These are phyloP conservation scores for Camellia sinensis DNA, from an alignment of 148 eudicot genomes.

Conservation along the genomic window DNA sequence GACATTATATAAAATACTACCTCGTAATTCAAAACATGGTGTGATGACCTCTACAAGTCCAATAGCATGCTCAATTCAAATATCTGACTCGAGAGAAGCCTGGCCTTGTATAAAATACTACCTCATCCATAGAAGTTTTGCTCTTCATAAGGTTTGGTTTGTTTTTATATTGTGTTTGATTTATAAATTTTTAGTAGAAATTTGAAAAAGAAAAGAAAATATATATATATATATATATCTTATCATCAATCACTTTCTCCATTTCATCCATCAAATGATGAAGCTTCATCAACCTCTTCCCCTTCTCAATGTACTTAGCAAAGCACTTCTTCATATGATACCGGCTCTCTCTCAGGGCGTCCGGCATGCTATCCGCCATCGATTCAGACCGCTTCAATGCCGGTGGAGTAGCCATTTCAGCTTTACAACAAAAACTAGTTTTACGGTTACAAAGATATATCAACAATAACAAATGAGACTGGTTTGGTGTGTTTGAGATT, in stretches of 20 bases:
- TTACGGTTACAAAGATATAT: not conserved
- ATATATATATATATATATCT: not conserved
- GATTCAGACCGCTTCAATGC: constrained; percentile 64
- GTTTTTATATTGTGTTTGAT: too few relatives aligned
- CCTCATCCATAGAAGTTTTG: too few relatives aligned
- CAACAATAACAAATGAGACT: too few relatives aligned
- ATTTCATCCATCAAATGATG: constrained; percentile 79
- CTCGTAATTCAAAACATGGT: too few relatives aligned
- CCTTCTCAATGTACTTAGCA: constrained; percentile 57
- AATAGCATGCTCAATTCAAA: too few relatives aligned
- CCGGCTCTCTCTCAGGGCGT: constrained; percentile 72
- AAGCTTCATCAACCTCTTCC: constrained; percentile 70
- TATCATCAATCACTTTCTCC: constrained; percentile 60
- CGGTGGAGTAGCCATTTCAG: constrained; percentile 21
- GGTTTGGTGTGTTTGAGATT: not conserved
- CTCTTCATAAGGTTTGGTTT: too few relatives aligned
- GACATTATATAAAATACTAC: too few relatives aligned
- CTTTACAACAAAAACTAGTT: not conserved
- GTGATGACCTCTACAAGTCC: too few relatives aligned
- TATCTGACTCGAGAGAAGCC: too few relatives aligned
- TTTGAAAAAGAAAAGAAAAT: too few relatives aligned
- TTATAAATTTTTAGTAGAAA: too few relatives aligned
- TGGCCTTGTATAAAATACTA: too few relatives aligned
- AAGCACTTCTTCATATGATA: constrained; percentile 86
- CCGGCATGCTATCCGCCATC: constrained; percentile 76